Evolutionary conservation across 306 rosid species (phyloP).

Genomic region (Acacia crassicarpa): DNA sequence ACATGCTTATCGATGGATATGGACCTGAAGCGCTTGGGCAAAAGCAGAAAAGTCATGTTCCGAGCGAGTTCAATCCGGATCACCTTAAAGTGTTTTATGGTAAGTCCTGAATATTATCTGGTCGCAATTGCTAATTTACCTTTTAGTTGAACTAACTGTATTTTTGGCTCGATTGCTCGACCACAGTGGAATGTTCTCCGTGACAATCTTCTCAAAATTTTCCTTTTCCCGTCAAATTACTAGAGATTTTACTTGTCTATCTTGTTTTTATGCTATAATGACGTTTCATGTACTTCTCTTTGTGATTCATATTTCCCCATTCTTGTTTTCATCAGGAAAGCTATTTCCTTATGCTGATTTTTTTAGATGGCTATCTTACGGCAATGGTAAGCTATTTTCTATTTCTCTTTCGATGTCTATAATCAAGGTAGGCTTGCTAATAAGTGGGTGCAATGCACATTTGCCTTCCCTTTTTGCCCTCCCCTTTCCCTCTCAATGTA

Average conservation of each 20-base stretch:
- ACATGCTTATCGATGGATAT: conserved; percentile 48
- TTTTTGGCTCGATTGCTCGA: background rate
- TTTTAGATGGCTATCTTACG: conserved; percentile 79
- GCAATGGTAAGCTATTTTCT: conserved; percentile 57
- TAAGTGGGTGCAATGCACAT: background rate
- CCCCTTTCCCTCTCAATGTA: background rate
- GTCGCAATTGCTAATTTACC: background rate
- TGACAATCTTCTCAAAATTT: background rate
- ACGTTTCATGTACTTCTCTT: background rate
- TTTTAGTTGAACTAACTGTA: background rate
- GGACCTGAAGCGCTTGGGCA: conserved; percentile 25
- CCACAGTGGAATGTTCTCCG: background rate
- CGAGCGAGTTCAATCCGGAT: conserved; percentile 44
- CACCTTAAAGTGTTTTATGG: conserved; percentile 71
- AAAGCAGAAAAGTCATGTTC: conserved; percentile 28
- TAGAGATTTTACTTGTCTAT: background rate
- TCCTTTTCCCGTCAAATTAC: background rate
- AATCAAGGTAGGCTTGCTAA: background rate
- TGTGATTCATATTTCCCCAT: background rate
- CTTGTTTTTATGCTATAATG: background rate
- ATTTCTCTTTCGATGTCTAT: background rate
- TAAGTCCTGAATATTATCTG: conserved; percentile 18
- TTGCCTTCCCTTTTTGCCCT: background rate
- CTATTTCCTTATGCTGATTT: conserved; percentile 77
- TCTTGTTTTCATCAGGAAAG: conserved; percentile 55